Base-by-base conservation (phyloP, 2,329 filamentous ascomycete genomes). In the Fusarium verrucosum region DNA sequence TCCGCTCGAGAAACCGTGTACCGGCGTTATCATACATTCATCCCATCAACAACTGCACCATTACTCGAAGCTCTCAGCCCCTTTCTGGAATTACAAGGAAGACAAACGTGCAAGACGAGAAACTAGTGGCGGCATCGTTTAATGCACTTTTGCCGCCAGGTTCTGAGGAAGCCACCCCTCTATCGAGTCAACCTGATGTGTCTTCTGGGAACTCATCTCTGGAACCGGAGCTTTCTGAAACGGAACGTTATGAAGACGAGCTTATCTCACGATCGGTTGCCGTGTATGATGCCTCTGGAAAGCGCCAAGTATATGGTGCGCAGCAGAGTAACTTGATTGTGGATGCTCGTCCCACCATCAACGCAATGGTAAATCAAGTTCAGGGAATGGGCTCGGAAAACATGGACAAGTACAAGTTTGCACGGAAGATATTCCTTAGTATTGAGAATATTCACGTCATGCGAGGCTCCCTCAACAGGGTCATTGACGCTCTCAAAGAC, bases 381-480 rank as follows among this genome's bases (percentile, higher is more conserved):
- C 89, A 94, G 65, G 95, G 95, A 8, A 88, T 94, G 75, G 95
- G 95, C 3, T 97, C 94, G 1, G 95, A 99, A 77, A 97, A 97
- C 72, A 97, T 98, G 92, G 92, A 97, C 66, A 91, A 97, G 77
- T 99, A 99, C 80, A 92, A 90, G 62, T 94, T 94, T 72, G 92
- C 93, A 16, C 90, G 89, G 58, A 97, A 97, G 77, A 90, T 90
- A 26, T 99, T 96, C 74, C 85, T 99, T 53, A 95, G 92, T 63
- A 99, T 99, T 72, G 94, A 96, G 76, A 99, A 99, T 75, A 98
- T 99, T 59, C 95, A 99, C 73, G 93, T 97, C 62, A 99, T 99
- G 95, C 87, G 95, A 55, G 90, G 91, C 62, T 98, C 94, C 3
- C 82, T 99, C 30, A 89, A 90, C 69, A 94, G 90, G 68, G 91